Percentiles rank a stretch among this genome's conserved stretches.
Evolutionary conservation across 2,329 filamentous ascomycete genomes (phyloP).

Genomic region (Alternaria consortialis): DNA sequence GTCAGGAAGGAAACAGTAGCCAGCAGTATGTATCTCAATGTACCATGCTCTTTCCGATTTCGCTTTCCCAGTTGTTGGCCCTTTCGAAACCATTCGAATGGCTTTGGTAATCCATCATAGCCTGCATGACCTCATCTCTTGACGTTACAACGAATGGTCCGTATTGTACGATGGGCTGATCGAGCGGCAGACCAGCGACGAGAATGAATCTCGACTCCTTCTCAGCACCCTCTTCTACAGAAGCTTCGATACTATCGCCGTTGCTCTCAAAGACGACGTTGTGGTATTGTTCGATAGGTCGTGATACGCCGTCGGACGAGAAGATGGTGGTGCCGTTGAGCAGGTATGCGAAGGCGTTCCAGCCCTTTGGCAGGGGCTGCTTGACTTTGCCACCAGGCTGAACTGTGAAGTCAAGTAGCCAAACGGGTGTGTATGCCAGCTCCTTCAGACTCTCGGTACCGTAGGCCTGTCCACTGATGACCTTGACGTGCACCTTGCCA

Average conservation of each 20-base stretch:
- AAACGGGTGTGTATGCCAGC: slow-evolving; percentile 95
- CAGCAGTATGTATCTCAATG: slow-evolving; percentile 21
- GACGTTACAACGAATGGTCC: slow-evolving; percentile 51
- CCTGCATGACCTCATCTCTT: slow-evolving; percentile 50
- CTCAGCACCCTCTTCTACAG: slow-evolving; percentile 71
- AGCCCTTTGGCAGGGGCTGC: slow-evolving; percentile 79
- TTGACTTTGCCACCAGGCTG: slow-evolving; percentile 78
- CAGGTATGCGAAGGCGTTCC: slow-evolving; percentile 91
- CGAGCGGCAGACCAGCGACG: slow-evolving; percentile 73
- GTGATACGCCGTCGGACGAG: slow-evolving; percentile 44
- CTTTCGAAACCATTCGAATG: slow-evolving; percentile 61
- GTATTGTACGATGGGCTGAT: slow-evolving; percentile 53
- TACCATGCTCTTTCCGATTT: slow-evolving; percentile 66
- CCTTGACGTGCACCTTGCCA: slow-evolving; percentile 80
- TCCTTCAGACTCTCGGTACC: slow-evolving; percentile 89
- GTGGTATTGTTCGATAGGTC: slow-evolving; percentile 73
- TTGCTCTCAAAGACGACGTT: slow-evolving; percentile 87
- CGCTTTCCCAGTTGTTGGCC: slow-evolving; percentile 75
- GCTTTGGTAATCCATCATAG: slow-evolving; percentile 50
- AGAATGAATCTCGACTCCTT: slow-evolving; percentile 70
- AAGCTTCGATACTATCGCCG: slow-evolving; percentile 78
- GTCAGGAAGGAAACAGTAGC: neutral
- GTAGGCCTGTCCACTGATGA: slow-evolving; percentile 86
- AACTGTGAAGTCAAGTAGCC: slow-evolving; percentile 86
- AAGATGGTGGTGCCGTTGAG: slow-evolving; percentile 77